Evolutionary conservation across 2,329 filamentous ascomycete genomes (phyloP).

Genomic region (Penicillium oxalicum): DNA sequence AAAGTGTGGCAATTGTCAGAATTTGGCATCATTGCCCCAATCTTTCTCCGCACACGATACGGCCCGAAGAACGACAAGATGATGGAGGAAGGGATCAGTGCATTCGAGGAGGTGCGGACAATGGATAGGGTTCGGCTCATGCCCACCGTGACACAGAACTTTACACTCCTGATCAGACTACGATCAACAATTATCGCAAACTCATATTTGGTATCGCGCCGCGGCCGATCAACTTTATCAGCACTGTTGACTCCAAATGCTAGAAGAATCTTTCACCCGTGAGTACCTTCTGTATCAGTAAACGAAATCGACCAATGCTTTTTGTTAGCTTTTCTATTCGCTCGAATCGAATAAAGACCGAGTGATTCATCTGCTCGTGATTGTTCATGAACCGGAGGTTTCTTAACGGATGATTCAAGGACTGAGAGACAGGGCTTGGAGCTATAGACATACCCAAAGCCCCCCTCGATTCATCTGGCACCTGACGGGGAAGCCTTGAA

Average conservation of each 20-base stretch:
- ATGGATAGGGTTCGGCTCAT: slow-evolving; percentile 7
- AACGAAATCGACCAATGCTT: slow-evolving; percentile 80
- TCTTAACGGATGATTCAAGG: no score
- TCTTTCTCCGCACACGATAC: neutral
- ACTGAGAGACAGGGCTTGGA: no score
- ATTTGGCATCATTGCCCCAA: neutral
- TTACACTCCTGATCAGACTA: slow-evolving; percentile 59
- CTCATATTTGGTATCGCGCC: slow-evolving; percentile 75
- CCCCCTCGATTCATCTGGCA: no score
- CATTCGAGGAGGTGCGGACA: neutral
- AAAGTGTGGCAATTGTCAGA: neutral
- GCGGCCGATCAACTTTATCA: slow-evolving; percentile 64
- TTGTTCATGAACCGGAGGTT: no score
- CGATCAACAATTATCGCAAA: slow-evolving; percentile 78
- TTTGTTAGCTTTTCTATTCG: slow-evolving; percentile 56
- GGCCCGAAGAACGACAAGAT: neutral
- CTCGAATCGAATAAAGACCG: slow-evolving; percentile 56
- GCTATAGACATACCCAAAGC: no score
- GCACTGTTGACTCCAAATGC: slow-evolving; percentile 56
- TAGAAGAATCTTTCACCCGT: slow-evolving; percentile 72
- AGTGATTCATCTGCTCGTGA: no score
- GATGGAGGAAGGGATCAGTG: neutral
- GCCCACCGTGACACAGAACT: slow-evolving; percentile 66
- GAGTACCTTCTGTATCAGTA: slow-evolving; percentile 72
- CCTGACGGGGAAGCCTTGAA: no score